Conservation (phyloP, 495 filamentous ascomycete genomes). For the Trichoderma virens region DNA sequence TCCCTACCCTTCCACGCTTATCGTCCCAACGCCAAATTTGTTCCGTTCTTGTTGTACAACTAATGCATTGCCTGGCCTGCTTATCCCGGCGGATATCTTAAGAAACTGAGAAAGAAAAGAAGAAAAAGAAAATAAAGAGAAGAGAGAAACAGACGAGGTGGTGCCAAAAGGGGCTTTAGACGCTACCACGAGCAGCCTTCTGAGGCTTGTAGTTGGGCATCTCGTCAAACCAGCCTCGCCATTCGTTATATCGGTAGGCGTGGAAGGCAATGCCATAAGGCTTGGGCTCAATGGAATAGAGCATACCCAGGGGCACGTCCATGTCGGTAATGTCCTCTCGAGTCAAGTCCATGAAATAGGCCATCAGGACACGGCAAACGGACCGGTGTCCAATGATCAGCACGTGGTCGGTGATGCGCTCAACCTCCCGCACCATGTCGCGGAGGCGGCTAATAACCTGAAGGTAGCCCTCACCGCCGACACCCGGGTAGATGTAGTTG, state of each 20-base stretch:
- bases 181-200: constrained; percentile 24
- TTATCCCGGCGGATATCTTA: constrained; percentile 6
- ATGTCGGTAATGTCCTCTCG: constrained; percentile 86
- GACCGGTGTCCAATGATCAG: constrained; percentile 85
- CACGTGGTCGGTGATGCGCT: constrained; percentile 93
- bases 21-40: background rate
- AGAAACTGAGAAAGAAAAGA: constrained; percentile 5
- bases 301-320: constrained; percentile 83
- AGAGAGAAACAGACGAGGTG: background rate
- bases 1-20: background rate
- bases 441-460: constrained; percentile 93
- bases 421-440: constrained; percentile 93
- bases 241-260: constrained; percentile 79
- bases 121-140: constrained; percentile 3
- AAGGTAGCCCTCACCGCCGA: constrained; percentile 91
- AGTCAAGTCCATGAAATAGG: constrained; percentile 89
- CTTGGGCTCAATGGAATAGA: constrained; percentile 93
- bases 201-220: constrained; percentile 66
- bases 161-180: constrained; percentile 12
- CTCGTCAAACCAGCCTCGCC: constrained; percentile 71
- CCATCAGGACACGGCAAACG: constrained; percentile 82
- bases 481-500: constrained; percentile 87
- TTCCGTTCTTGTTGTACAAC: constrained; percentile 1
- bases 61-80: constrained; percentile 6
- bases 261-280: constrained; percentile 96